phyloP scores from a whole-genome alignment of 1,139 yeast genomes.

The Yamadazyma mexicana region DNA sequence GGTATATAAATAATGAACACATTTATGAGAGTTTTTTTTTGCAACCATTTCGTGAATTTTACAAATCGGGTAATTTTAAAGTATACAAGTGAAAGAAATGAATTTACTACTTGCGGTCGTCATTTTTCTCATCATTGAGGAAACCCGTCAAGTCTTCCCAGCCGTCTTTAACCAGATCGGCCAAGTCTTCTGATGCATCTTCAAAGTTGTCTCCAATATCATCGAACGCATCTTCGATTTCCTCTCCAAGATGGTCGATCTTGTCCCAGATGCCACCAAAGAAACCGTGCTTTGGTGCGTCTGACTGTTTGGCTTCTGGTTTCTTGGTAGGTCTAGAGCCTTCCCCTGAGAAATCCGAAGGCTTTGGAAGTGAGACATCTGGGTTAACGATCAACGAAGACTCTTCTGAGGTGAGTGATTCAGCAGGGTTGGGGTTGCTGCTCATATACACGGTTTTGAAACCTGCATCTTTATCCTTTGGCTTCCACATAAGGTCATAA shows the following conservation, averaged over 20 bases:
- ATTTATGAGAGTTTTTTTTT: background rate
- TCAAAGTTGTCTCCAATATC: conserved; percentile 17
- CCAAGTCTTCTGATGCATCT: conserved; percentile 14
- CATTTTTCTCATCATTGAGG: conserved; percentile 9
- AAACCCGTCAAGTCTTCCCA: conserved; percentile 5
- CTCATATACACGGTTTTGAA: conserved; percentile 10
- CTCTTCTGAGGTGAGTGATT: conserved; percentile 29
- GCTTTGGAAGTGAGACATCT: conserved; percentile 31
- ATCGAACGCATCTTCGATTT: conserved; percentile 15
- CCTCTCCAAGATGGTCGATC: conserved; percentile 21
- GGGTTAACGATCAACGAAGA: conserved; percentile 16
- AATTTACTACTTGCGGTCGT: no score
- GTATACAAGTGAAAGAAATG: no score
- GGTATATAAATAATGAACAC: no score
- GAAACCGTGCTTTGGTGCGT: conserved; percentile 6
- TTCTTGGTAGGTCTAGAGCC: background rate
- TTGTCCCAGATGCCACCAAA: conserved; percentile 25
- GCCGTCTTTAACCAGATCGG: conserved; percentile 10
- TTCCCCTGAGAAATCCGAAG: conserved; percentile 26
- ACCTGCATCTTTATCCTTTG: conserved; percentile 10
- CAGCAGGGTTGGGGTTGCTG: conserved; percentile 8
- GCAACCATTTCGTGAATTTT: background rate
- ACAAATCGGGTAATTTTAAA: no score
- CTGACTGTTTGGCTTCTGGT: conserved; percentile 7
- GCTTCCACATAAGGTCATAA: conserved; percentile 49